Evolutionary conservation across 1,139 yeast species (phyloP), one percentile per base, ranked within the genome.

Genomic region (Blastobotrys aristatus): DNA sequence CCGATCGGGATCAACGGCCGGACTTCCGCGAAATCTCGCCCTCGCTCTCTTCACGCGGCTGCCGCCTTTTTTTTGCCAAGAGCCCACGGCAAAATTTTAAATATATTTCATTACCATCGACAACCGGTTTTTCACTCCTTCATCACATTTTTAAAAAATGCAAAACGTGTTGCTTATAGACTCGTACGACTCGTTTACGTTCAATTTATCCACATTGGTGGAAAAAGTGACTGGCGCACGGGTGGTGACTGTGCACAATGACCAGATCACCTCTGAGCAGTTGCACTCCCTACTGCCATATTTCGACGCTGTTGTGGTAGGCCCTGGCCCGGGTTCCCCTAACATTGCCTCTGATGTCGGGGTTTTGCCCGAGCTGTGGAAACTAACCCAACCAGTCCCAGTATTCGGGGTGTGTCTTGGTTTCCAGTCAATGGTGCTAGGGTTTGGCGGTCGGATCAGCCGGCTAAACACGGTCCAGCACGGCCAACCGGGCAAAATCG

Each of bases 261-360:
- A 90, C 64, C 69, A 87, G 0, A 72, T 83, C 50, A 42, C 65
- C 1, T 67, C 75, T 11, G 70, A 73, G 10, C 66, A 68, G 29
- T 69, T 81, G 40, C 45, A 80, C 35, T 44, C 46, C 2, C 63
- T 70, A 30, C 58, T 73, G 7, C 63, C 69, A 1, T 62, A 70
- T n/a, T 83, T 88, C 57, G 87, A 84, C 50, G 89, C 88, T 42
- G 74, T 94, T 3, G 81, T 92, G 0, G 75, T 92, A 13, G 98
- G 98, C 0, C 99, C 99, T 0, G 99, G 99, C 0, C 99, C 99
- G 0, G 99, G 99, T 0, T 80, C 85, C 57, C 98, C 98, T 0
- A 68, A 69, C 2, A 74, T 70, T 37, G 63, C 73, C 0, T 53
- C 63, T 1, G 97, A 90, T 61, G 79, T 85, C 21, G 97, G 97